A percentile compares a stretch with the other conserved stretches of the same genome.
Conservation (phyloP, 1,284 basidiomycete species). For the Leucoagaricus sp. region DNA sequence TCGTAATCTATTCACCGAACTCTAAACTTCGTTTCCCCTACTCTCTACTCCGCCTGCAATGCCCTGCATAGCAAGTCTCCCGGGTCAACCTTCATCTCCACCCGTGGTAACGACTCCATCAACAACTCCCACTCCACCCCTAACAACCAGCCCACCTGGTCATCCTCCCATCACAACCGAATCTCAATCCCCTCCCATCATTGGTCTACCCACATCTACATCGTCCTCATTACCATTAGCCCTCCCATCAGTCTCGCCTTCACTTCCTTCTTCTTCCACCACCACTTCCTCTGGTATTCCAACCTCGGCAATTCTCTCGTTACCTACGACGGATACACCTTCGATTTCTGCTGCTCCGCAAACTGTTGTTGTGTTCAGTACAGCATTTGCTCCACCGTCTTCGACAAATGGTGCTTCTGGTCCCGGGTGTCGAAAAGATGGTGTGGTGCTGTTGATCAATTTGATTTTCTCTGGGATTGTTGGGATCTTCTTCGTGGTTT, state of each 20-base stretch:
- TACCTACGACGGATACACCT: too few species aligned
- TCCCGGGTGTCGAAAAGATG: too few species aligned
- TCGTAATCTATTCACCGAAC: too few species aligned
- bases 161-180: neutral
- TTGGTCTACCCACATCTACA: neutral
- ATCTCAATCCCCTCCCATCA: neutral
- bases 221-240: neutral
- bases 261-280: neutral
- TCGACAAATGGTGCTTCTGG: neutral
- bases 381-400: slow-evolving; percentile 5
- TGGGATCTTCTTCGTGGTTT: neutral
- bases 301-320: too few species aligned
- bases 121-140: neutral
- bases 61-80: too few species aligned
- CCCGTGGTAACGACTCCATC: too few species aligned
- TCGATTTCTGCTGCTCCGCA: neutral
- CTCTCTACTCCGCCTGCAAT: too few species aligned
- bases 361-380: slow-evolving; percentile 9
- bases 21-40: too few species aligned
- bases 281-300: too few species aligned
- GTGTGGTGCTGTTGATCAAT: neutral
- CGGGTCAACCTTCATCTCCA: too few species aligned
- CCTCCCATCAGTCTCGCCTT: neutral
- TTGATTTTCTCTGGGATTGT: neutral
- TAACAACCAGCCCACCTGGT: too few species aligned